Evolutionary conservation across 2,329 filamentous ascomycete species (phyloP).

Genomic region (Rosellinia necatrix): DNA sequence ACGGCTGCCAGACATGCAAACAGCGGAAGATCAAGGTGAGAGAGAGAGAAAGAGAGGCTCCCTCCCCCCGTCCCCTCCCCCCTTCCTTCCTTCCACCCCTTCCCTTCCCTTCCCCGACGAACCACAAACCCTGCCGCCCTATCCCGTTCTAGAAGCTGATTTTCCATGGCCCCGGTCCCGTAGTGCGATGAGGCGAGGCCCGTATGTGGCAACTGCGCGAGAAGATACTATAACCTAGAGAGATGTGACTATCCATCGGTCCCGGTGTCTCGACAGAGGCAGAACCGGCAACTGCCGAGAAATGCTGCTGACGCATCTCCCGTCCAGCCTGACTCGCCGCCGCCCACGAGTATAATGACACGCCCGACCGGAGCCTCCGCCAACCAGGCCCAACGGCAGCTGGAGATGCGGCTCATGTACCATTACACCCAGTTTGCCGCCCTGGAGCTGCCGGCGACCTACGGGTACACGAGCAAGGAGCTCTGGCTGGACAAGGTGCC

Average conservation of each 20-base stretch:
- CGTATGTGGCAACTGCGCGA: slow-evolving; percentile 22
- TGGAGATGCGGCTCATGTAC: slow-evolving; percentile 25
- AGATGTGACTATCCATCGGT: slow-evolving; percentile 18
- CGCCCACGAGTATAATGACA: neutral
- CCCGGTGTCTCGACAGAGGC: slow-evolving; percentile 8
- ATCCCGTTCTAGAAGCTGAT: neutral
- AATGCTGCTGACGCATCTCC: neutral
- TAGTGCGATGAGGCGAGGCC: slow-evolving; percentile 23
- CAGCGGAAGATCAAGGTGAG: slow-evolving; percentile 25
- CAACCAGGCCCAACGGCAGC: slow-evolving; percentile 5
- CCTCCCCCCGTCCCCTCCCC: too few species aligned
- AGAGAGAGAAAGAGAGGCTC: too few species aligned
- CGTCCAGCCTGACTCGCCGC: neutral
- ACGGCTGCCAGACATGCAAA: slow-evolving; percentile 22
- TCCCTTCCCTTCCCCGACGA: too few species aligned
- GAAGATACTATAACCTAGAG: slow-evolving; percentile 18
- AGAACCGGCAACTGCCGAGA: neutral
- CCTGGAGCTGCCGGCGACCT: slow-evolving; percentile 20
- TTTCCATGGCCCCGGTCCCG: neutral
- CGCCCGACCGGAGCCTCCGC: slow-evolving; percentile 14
- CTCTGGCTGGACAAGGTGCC: slow-evolving; percentile 25
- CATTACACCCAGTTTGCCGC: slow-evolving; percentile 22
- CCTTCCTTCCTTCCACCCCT: too few species aligned
- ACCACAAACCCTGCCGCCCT: too few species aligned
- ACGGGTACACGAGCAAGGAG: slow-evolving; percentile 20